phyloP scores from a whole-genome alignment of 306 rosid genomes.

The Glycyrrhiza uralensis region DNA sequence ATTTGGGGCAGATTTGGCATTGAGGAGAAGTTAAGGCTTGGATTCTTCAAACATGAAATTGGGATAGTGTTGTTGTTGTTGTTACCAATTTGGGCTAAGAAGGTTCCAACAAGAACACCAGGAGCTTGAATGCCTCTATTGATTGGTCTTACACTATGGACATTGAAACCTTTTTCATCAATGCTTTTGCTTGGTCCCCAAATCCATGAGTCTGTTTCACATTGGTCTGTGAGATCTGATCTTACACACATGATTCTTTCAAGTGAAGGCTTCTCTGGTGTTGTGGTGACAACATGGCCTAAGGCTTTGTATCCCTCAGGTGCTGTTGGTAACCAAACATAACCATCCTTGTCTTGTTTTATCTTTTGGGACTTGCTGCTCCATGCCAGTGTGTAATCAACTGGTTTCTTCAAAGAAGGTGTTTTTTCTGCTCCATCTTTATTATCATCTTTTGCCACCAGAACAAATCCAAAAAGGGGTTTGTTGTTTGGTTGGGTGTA shows the following conservation, averaged over 20 bases:
- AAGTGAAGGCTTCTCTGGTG: conserved; percentile 28
- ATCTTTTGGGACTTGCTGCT: conserved; percentile 24
- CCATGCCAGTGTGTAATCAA: conserved; percentile 33
- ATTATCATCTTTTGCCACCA: conserved; percentile 32
- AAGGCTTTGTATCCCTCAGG: conserved; percentile 32
- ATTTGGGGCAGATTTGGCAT: conserved; percentile 33
- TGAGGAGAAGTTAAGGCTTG: neutral
- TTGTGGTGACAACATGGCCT: conserved; percentile 30
- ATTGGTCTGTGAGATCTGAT: conserved; percentile 32
- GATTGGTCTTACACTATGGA: conserved; percentile 27
- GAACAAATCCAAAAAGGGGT: conserved; percentile 22
- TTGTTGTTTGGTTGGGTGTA: conserved; percentile 33
- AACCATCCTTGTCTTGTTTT: conserved; percentile 31
- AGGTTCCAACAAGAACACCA: conserved; percentile 33
- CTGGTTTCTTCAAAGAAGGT: conserved; percentile 20
- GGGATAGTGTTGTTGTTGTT: conserved; percentile 8
- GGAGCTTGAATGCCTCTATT: conserved; percentile 26
- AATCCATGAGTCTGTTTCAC: conserved; percentile 30
- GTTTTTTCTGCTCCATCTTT: no score
- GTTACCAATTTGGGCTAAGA: conserved; percentile 27
- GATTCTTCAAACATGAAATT: conserved; percentile 30
- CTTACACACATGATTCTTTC: conserved; percentile 33
- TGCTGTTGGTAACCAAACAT: conserved; percentile 34
- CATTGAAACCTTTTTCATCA: conserved; percentile 34
- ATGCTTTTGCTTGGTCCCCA: conserved; percentile 27